Percentiles rank a stretch among this genome's conserved stretches.
phyloP scores from a whole-genome alignment of 2,329 filamentous ascomycete species.

The Xylariaceae sp. region DNA sequence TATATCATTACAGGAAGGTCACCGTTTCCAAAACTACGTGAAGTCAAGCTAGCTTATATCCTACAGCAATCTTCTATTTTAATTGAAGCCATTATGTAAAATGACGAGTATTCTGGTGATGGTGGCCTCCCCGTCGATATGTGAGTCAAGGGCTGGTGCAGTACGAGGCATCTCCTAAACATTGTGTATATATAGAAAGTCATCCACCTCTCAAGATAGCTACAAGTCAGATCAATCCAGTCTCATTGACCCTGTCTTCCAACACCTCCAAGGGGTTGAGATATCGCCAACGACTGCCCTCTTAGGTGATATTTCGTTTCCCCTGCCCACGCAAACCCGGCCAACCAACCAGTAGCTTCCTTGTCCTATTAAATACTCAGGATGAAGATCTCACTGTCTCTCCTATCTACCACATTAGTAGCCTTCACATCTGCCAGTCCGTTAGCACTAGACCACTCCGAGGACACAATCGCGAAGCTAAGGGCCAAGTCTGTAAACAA shows the following conservation, averaged over 20 bases:
- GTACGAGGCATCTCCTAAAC: no score
- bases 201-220: no score
- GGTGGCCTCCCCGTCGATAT: no score
- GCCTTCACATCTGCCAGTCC: slow-evolving; percentile 7
- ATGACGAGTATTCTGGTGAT: not conserved
- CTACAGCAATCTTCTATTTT: not conserved
- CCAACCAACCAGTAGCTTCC: not conserved
- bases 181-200: no score
- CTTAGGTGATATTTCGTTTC: not conserved
- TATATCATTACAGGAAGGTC: slow-evolving; percentile 24
- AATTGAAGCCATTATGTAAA: slow-evolving; percentile 5
- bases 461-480: slow-evolving; percentile 10
- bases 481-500: slow-evolving; percentile 1
- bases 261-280: not conserved
- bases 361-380: not conserved
- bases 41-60: not conserved
- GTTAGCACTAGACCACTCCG: slow-evolving; percentile 19
- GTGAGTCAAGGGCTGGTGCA: no score
- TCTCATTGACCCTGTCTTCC: no score
- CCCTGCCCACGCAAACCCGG: not conserved
- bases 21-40: not conserved
- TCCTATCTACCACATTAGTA: slow-evolving; percentile 7
- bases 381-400: slow-evolving; percentile 14
- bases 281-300: not conserved
- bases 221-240: no score